Base-by-base conservation (phyloP, 129 eudicot species). In the Saposhnikovia divaricata region DNA sequence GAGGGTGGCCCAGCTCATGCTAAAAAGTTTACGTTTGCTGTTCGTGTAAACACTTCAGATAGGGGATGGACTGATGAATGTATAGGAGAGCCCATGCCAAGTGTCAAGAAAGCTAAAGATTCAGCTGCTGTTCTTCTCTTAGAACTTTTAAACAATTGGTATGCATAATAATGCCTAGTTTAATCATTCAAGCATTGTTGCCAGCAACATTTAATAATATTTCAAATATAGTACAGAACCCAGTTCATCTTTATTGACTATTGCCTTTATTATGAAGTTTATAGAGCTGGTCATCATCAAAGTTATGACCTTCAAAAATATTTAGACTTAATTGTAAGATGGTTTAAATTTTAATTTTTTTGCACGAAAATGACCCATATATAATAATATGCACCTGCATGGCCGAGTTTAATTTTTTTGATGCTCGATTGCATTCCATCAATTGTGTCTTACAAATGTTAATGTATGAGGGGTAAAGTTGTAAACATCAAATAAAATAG, bases 1-100 rank as follows among this genome's bases (percentile, higher is more conserved):
- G 97, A 95, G 86, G 96, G 99, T 79, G 99, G 99, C 59, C 99
- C 99, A 6, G 99, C 99, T 21, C 99, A 95, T 83, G 99, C 97
- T 9, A 95, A 89, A 84, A 89, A 90, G 81, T 95, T 95, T 83
- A 90, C 93, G 45, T 95, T 92, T 78, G 89, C 90, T 0, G 99
- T 95, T 23, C 89, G 99, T 2, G 97, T 95, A 2, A 95, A 95
- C 80, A 95, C 97, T 45, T 86, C 90, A 12, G 97, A 92, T 79
- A 90, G 76, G 85, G 99, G 99, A 70, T 95, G 96, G 97, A 95
- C 99, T 1, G 97, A 92, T 61, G 99, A 95, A 85, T 95, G 99
- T 74, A 76, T 95, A 4, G 99, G 99, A 63, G 97, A 95, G 81
- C 93, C 99, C 23, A 95, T 95, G 99, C 97, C 99, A 11, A 95